Evolutionary conservation across 2,329 filamentous ascomycete genomes (phyloP).

Genomic region (Aspergillus udagawae): DNA sequence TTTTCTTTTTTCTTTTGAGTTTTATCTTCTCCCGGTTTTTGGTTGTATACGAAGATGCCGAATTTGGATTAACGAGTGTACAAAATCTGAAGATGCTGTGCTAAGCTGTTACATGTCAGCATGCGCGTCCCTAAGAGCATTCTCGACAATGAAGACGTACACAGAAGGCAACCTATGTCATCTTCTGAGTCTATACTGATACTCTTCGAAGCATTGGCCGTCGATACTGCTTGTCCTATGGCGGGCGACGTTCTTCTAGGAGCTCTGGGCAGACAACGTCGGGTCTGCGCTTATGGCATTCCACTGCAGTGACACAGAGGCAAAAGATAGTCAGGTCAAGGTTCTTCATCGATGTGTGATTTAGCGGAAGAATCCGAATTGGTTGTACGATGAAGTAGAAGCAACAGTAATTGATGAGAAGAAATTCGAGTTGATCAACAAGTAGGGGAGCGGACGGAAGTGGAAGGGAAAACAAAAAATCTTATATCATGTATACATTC

Average conservation of each 20-base stretch:
- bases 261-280: neutral
- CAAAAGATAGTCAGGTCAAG: neutral
- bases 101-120: neutral
- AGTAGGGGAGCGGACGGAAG: neutral
- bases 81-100: neutral
- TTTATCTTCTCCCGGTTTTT: neutral
- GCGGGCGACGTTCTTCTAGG: neutral
- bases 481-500: neutral
- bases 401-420: too few relatives aligned
- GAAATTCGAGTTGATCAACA: neutral
- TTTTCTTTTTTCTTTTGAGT: too few relatives aligned
- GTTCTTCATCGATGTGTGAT: neutral
- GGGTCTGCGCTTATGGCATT: neutral
- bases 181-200: neutral
- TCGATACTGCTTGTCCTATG: neutral
- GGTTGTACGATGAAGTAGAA: neutral
- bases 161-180: neutral
- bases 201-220: neutral
- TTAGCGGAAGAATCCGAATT: neutral
- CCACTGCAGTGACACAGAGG: neutral
- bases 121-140: neutral
- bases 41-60: neutral
- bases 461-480: neutral
- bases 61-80: neutral
- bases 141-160: neutral